A percentile compares a stretch with the other conserved stretches of the same genome.
These are phyloP conservation scores for Mycena sp. DNA, from an alignment of 1,284 basidiomycete genomes.

Conservation along the genomic window DNA sequence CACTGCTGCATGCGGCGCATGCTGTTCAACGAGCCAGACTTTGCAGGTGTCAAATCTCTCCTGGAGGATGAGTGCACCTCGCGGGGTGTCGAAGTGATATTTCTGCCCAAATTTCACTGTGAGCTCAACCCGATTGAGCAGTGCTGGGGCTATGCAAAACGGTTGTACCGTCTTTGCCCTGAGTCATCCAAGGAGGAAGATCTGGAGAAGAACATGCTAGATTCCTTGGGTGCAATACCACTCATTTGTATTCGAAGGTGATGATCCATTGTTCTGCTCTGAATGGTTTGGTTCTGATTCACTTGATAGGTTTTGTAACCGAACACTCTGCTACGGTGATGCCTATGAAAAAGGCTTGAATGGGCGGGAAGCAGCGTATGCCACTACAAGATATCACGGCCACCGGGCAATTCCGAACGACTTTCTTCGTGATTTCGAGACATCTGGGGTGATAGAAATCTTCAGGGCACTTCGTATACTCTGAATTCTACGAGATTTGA, in stretches of 20 bases:
- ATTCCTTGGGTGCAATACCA: slow-evolving; percentile 6
- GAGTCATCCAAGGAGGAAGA: slow-evolving; percentile 12
- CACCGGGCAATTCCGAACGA: too few species aligned
- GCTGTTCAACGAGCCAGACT: slow-evolving; percentile 47
- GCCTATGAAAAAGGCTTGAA: too few species aligned
- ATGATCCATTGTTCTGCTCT: too few species aligned
- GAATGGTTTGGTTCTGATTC: too few species aligned
- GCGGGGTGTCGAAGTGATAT: slow-evolving; percentile 38
- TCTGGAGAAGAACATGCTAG: slow-evolving; percentile 7
- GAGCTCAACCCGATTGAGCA: slow-evolving; percentile 44
- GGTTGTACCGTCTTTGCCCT: slow-evolving; percentile 32
- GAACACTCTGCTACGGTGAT: too few species aligned
- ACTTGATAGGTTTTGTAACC: too few species aligned
- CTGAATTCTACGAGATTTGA: too few species aligned
- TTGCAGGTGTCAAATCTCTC: slow-evolving; percentile 40
- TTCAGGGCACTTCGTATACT: too few species aligned
- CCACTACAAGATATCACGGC: too few species aligned
- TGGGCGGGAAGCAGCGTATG: too few species aligned
- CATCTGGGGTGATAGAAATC: too few species aligned
- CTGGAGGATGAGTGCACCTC: slow-evolving; percentile 38
- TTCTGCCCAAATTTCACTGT: slow-evolving; percentile 47
- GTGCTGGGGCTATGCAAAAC: slow-evolving; percentile 46
- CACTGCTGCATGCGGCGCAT: slow-evolving; percentile 44
- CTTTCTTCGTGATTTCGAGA: too few species aligned
- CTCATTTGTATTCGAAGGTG: slow-evolving; percentile 3